Evolutionary conservation across 1,139 yeast genomes (phyloP), one percentile per base, ranked within the genome.

Genomic region (Pichia sp.): DNA sequence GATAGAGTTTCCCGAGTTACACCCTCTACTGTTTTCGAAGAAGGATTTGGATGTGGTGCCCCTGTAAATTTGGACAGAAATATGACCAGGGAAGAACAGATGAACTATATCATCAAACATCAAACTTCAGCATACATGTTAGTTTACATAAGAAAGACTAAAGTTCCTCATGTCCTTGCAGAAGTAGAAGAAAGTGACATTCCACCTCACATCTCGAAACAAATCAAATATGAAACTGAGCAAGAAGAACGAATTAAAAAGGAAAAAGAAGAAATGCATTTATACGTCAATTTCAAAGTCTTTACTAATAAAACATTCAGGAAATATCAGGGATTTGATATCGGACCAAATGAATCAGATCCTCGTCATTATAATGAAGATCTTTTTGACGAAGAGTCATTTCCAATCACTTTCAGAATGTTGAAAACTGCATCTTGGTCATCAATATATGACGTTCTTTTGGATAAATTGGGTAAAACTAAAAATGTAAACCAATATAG

Each of bases 61-160:
- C 53, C 77, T 26, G 71, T 68, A 32, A 69, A 65, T 18, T 71
- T 71, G 41, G 60, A 77, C 28, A 64, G 72, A 36, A 64, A 63
- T 44, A 61, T 80, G 63, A 62, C 80, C 0, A 71, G 81, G 52
- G 62, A 64, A 18, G 84, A 80, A 50, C 82, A 77, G 45, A 79
- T 76, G 50, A 81, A 72, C 40, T 79, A 79, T 51, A 66, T 77
- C 41, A 62, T 79, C 17, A 74, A 86, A 52, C 76, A 95, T 41
- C 91, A 85, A 36, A 88, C 96, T 0, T 85, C 94, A 38, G 98
- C 98, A 4, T 91, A 91, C 59, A 91, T 91, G 99, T 74, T 91
- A 64, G 98, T 91, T 3, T 91, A 91, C 59, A 75, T 89, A 49
- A 74, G 95, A 41, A 80, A 84, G 56, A 64, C 73, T 7, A 74